These are phyloP conservation scores for Phytopythium delawarense DNA, from an alignment of 352 stramenopile species.

Conservation along the genomic window DNA sequence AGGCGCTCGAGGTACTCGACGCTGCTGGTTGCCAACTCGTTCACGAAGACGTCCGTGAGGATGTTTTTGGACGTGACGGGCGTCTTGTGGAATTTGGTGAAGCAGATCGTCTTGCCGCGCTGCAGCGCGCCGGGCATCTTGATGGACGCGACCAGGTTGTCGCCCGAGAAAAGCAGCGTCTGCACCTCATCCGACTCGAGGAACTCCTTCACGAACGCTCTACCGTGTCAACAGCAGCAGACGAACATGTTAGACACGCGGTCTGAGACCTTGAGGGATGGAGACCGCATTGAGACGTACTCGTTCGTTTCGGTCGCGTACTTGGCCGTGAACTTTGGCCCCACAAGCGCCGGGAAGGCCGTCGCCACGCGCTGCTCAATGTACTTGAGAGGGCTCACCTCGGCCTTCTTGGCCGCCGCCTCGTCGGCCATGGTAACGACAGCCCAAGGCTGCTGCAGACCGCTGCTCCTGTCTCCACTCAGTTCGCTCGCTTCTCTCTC, in stretches of 20 bases:
- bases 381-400: constrained; percentile 73
- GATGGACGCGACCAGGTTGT: constrained; percentile 77
- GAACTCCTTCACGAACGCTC: constrained; percentile 85
- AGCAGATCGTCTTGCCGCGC: constrained; percentile 88
- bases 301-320: constrained; percentile 82
- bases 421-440: constrained; percentile 46
- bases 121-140: constrained; percentile 87
- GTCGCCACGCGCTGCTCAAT: constrained; percentile 81
- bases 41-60: constrained; percentile 82
- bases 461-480: background rate
- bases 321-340: constrained; percentile 76
- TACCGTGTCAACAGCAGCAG: background rate
- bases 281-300: constrained; percentile 18
- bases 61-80: constrained; percentile 83
- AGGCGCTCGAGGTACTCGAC: constrained; percentile 95
- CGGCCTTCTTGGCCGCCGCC: constrained; percentile 43
- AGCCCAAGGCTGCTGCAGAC: background rate
- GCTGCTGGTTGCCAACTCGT: constrained; percentile 83
- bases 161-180: constrained; percentile 88
- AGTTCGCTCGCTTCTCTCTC: no score
- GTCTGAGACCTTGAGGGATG: background rate
- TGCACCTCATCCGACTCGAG: constrained; percentile 82
- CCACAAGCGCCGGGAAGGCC: constrained; percentile 49
- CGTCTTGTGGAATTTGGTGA: constrained; percentile 89
- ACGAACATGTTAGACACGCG: background rate